These are phyloP conservation scores for Arthrobotrys megalospora DNA, from an alignment of 2,329 filamentous ascomycete genomes.

Conservation along the genomic window DNA sequence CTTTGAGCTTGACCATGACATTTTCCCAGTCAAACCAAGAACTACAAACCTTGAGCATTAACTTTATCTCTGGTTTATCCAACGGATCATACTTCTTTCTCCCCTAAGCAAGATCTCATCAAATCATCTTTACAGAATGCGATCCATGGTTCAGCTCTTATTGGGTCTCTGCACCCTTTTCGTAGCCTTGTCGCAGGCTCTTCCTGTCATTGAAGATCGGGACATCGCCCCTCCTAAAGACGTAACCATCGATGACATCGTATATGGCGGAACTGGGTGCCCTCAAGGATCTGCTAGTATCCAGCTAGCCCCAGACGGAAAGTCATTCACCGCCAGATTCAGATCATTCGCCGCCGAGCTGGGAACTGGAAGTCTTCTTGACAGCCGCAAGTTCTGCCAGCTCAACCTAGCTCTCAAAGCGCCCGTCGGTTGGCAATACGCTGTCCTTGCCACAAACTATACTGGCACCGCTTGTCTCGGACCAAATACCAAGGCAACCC, in stretches of 20 bases:
- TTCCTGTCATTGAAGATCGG: constrained; percentile 14
- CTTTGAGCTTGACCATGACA: constrained; percentile 16
- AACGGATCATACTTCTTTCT: background rate
- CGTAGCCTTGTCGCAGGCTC: background rate
- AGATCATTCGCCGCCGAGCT: constrained; percentile 28
- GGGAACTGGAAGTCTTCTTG: constrained; percentile 10
- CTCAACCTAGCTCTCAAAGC: constrained; percentile 32
- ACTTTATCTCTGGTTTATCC: background rate
- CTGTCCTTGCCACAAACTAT: constrained; percentile 36
- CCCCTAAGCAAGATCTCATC: background rate
- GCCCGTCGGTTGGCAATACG: constrained; percentile 44
- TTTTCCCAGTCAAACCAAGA: constrained; percentile 13
- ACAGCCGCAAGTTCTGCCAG: constrained; percentile 45
- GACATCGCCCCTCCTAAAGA: constrained; percentile 19
- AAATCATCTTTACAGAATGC: background rate
- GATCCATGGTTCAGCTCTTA: constrained; percentile 4
- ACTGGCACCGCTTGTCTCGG: constrained; percentile 30
- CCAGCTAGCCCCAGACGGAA: constrained; percentile 13
- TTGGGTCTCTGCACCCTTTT: constrained; percentile 15
- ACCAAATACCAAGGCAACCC: constrained; percentile 10
- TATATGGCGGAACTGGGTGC: constrained; percentile 48
- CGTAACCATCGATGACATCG: constrained; percentile 30
- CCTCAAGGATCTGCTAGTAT: constrained; percentile 40
- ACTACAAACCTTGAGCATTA: constrained; percentile 1
- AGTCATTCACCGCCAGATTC: constrained; percentile 31